Evolutionary conservation across 352 stramenopile genomes (phyloP).

Genomic region (Pythium plurisporium): DNA sequence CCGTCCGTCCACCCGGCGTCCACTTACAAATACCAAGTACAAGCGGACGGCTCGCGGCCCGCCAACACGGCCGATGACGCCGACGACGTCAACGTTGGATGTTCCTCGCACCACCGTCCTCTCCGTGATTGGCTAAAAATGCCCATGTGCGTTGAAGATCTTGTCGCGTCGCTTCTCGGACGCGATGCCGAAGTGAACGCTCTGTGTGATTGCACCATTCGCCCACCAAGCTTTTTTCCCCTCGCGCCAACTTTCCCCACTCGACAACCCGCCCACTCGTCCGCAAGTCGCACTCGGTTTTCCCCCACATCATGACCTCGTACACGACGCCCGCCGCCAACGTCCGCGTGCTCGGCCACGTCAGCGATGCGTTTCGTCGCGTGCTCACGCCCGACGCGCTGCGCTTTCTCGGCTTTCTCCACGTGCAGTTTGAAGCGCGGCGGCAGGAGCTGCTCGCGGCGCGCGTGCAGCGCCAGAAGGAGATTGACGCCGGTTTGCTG

Average conservation of each 20-base stretch:
- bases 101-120: background rate
- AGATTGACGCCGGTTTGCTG: constrained; percentile 84
- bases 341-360: constrained; percentile 83
- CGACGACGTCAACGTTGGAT: constrained; percentile 18
- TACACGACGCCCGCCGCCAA: constrained; percentile 44
- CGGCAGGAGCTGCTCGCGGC: constrained; percentile 25
- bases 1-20: background rate
- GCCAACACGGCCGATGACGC: constrained; percentile 11
- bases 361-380: constrained; percentile 69
- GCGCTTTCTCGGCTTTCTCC: constrained; percentile 89
- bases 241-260: too few species aligned
- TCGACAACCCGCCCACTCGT: constrained; percentile 3
- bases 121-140: constrained; percentile 19
- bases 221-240: too few species aligned
- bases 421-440: constrained; percentile 80
- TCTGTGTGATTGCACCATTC: constrained; percentile 1
- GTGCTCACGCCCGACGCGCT: constrained; percentile 90
- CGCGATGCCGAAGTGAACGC: constrained; percentile 19
- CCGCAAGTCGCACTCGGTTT: background rate
- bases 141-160: constrained; percentile 18
- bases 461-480: constrained; percentile 54
- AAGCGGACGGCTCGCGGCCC: background rate
- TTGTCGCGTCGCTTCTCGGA: constrained; percentile 16
- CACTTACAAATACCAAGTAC: constrained; percentile 10
- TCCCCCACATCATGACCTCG: constrained; percentile 34